Evolutionary conservation across 2,329 filamentous ascomycete genomes (phyloP), one percentile per base, ranked within the genome.

Genomic region (Botrytis cinerea): DNA sequence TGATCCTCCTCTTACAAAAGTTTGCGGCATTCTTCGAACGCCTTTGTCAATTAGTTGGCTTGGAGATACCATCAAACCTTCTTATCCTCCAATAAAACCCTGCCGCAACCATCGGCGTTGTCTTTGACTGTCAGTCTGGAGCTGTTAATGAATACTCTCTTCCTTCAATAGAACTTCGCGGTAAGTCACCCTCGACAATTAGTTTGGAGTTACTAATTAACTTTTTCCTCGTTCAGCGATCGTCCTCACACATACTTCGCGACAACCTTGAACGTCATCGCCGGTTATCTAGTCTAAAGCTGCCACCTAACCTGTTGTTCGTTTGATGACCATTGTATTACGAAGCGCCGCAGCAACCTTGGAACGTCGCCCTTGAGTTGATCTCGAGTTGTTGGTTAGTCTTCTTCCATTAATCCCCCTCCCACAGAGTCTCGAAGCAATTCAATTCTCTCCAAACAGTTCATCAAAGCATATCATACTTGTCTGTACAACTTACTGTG

Each of bases 391-490:
- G 14, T n/a, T n/a, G 48, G 48, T 51, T 51, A 16, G 48, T 51
- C 9, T n/a, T 51, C 25, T 51, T 10, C 12, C n/a, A 4, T n/a
- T 51, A n/a, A 54, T n/a, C 5, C 12, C n/a, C 3, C 14, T 57
- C 14, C 16, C 16, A 18, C n/a, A 28, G 7, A 2, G 28, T 1
- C 7, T 28, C 0, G 6, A 2, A 18, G n/a, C n/a, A 16, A n/a
- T 8, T 28, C 51, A 28, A 57, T 8, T 2, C 16, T 57, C 14
- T 9, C 2, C n/a, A 57, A 57, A 8, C n/a, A 57, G 14, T 28
- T 2, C 28, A 32, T 28, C 14, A 57, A 14, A 28, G 25, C 51
- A 57, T 18, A 9, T 32, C n/a, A 9, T 4, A 18, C 6, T 28
- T 9, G 1, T 28, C 14, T 57, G 2, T 57, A 7, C 16, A 57